These are phyloP conservation scores for Lactifluus subvellereus DNA, from an alignment of 768 basidiomycete genomes.

Conservation along the genomic window DNA sequence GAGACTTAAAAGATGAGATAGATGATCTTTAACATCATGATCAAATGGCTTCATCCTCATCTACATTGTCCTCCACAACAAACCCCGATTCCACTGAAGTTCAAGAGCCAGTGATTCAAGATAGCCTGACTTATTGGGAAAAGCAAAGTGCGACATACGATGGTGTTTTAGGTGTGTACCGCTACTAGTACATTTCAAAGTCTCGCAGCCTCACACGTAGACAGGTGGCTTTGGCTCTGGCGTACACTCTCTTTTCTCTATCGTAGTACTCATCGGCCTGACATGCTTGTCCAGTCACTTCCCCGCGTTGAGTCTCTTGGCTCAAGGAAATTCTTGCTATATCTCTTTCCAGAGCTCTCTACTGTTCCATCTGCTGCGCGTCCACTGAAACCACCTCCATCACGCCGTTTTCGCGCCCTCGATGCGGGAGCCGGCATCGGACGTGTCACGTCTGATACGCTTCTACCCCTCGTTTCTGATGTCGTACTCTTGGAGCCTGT, in stretches of 20 bases:
- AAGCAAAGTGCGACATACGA: constrained; percentile 74
- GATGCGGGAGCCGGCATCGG: constrained; percentile 96
- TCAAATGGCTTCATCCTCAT: background rate
- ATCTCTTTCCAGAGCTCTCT: constrained; percentile 73
- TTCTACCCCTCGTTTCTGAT: constrained; percentile 82
- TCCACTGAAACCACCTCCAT: constrained; percentile 36
- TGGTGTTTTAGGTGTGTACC: constrained; percentile 69
- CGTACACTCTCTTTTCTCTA: constrained; percentile 30
- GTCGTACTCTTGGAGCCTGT: constrained; percentile 92
- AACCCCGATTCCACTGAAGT: background rate
- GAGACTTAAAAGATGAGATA: background rate
- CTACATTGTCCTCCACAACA: background rate
- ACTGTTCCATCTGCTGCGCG: constrained; percentile 69
- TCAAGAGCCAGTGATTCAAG: constrained; percentile 51
- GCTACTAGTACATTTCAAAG: background rate
- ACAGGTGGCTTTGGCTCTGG: constrained; percentile 53
- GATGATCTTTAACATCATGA: background rate
- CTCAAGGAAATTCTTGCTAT: constrained; percentile 81
- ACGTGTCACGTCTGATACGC: constrained; percentile 80
- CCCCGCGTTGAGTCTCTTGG: constrained; percentile 88
- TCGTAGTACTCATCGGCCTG: constrained; percentile 9
- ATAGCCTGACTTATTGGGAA: constrained; percentile 85
- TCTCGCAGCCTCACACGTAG: background rate
- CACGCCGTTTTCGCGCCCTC: constrained; percentile 61
- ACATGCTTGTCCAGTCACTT: constrained; percentile 51